Evolutionary conservation across 441 rosid genomes (phyloP).

Genomic region (Pelargonium exstipulatum): DNA sequence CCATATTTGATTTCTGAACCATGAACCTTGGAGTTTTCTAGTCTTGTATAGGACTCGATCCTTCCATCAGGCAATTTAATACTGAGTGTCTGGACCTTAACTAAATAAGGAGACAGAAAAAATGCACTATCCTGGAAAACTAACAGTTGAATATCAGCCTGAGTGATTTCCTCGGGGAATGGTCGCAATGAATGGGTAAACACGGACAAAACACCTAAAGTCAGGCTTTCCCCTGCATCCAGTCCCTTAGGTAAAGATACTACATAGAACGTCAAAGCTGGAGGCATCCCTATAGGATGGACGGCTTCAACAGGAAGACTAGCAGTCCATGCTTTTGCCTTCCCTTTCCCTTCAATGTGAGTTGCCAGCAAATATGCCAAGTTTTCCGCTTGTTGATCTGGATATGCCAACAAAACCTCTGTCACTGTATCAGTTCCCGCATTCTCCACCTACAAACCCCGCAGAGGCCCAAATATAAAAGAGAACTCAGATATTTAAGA

Average conservation of each 20-base stretch:
- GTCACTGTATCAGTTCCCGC: conserved; percentile 54
- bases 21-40: conserved; percentile 56
- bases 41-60: conserved; percentile 67
- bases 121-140: conserved; percentile 67
- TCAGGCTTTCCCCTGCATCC: conserved; percentile 50
- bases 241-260: conserved; percentile 57
- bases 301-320: conserved; percentile 42
- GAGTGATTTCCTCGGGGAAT: conserved; percentile 82
- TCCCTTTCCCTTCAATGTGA: conserved; percentile 57
- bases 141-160: conserved; percentile 81
- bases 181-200: conserved; percentile 62
- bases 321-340: conserved; percentile 36
- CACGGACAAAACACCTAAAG: conserved; percentile 55
- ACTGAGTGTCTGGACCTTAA: conserved; percentile 62
- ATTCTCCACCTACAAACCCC: conserved; percentile 54
- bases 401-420: conserved; percentile 62
- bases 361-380: conserved; percentile 60
- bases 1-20: conserved; percentile 87
- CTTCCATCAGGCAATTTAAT: conserved; percentile 65
- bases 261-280: conserved; percentile 48
- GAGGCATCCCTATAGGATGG: conserved; percentile 50
- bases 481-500: not conserved
- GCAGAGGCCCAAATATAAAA: not conserved
- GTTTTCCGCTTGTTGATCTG: conserved; percentile 59
- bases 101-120: conserved; percentile 70